phyloP scores from a whole-genome alignment of 108 stramenopile genomes.

The Parietichytrium sp. region DNA sequence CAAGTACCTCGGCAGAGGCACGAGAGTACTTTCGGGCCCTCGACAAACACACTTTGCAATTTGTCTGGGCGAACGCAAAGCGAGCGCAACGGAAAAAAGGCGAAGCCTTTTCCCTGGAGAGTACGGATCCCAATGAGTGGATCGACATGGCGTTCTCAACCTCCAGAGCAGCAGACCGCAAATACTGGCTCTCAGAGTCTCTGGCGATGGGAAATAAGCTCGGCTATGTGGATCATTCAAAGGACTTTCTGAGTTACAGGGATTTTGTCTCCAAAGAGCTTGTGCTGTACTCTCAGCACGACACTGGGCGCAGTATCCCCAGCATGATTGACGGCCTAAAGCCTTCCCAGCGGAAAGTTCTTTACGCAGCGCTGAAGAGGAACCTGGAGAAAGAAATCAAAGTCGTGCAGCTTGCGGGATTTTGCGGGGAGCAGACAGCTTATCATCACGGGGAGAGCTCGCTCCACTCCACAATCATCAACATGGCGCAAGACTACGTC shows the following conservation, averaged over 20 bases:
- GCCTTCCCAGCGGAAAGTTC: slow-evolving; percentile 85
- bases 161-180: slow-evolving; percentile 72
- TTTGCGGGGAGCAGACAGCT: slow-evolving; percentile 83
- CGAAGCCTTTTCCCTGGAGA: not conserved
- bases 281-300: slow-evolving; percentile 83
- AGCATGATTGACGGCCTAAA: slow-evolving; percentile 83
- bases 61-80: slow-evolving; percentile 69
- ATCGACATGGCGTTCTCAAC: slow-evolving; percentile 84
- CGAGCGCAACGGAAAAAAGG: not conserved
- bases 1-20: slow-evolving; percentile 80
- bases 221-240: not conserved
- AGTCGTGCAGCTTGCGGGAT: slow-evolving; percentile 77
- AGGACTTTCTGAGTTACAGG: slow-evolving; percentile 52
- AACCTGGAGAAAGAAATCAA: slow-evolving; percentile 7
- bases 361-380: slow-evolving; percentile 82
- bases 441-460: slow-evolving; percentile 86
- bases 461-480: slow-evolving; percentile 63
- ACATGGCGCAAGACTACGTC: slow-evolving; percentile 90
- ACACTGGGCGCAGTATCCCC: slow-evolving; percentile 78
- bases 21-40: slow-evolving; percentile 79
- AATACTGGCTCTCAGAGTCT: slow-evolving; percentile 73
- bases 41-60: slow-evolving; percentile 67
- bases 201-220: slow-evolving; percentile 48
- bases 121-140: too few species aligned
- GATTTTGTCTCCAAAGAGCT: slow-evolving; percentile 87